phyloP scores from a whole-genome alignment of 1,139 yeast genomes.

The Kodamaea fungicola region DNA sequence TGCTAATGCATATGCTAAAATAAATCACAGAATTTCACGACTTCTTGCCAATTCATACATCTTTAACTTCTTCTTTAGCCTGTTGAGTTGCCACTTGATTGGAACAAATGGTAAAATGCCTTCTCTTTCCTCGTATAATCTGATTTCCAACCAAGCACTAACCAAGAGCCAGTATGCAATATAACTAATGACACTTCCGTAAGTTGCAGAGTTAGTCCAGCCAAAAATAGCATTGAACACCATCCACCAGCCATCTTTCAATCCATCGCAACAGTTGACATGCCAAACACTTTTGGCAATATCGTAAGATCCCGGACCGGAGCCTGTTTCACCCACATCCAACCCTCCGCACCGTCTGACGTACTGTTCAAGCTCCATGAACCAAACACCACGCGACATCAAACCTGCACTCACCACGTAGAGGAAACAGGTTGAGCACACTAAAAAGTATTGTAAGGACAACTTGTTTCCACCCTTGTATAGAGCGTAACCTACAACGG shows the following conservation, averaged over 20 bases:
- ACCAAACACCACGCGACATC: slow-evolving; percentile 47
- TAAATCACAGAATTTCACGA: background rate
- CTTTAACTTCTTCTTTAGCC: slow-evolving; percentile 20
- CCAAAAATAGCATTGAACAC: slow-evolving; percentile 44
- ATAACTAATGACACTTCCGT: slow-evolving; percentile 42
- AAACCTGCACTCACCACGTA: slow-evolving; percentile 46
- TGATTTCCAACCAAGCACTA: slow-evolving; percentile 20
- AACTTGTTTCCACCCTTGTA: slow-evolving; percentile 42
- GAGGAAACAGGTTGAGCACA: slow-evolving; percentile 38
- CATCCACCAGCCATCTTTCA: slow-evolving; percentile 50
- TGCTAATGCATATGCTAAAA: background rate
- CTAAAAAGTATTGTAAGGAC: slow-evolving; percentile 40
- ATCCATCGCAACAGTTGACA: slow-evolving; percentile 47
- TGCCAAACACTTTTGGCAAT: slow-evolving; percentile 44
- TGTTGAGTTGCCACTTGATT: slow-evolving; percentile 20
- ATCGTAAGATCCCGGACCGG: slow-evolving; percentile 48
- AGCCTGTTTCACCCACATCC: slow-evolving; percentile 47
- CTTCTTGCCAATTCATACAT: slow-evolving; percentile 13
- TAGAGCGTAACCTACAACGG: slow-evolving; percentile 32
- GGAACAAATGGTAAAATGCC: slow-evolving; percentile 32
- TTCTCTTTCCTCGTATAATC: slow-evolving; percentile 26
- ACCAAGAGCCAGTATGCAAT: slow-evolving; percentile 36
- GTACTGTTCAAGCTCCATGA: slow-evolving; percentile 40
- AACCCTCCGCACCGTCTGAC: slow-evolving; percentile 41
- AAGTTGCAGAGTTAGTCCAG: slow-evolving; percentile 50